Evolutionary conservation across 2,329 filamentous ascomycete genomes (phyloP).

Genomic region (Lojkania enalia): DNA sequence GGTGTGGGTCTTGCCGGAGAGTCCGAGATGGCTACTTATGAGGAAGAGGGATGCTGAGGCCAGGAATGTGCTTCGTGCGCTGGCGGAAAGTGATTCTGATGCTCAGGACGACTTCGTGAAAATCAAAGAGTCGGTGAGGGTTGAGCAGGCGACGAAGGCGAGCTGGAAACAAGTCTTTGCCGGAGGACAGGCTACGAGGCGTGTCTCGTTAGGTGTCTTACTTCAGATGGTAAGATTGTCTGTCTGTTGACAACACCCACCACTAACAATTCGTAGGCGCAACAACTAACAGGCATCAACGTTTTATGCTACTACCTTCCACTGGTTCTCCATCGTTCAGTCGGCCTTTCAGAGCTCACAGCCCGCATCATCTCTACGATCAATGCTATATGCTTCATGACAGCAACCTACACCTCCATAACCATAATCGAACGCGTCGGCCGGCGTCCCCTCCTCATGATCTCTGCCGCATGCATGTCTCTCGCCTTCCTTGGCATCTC

Average conservation of each 20-base stretch:
- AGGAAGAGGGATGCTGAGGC: constrained; percentile 9
- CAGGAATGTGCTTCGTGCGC: neutral
- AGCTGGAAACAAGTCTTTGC: constrained; percentile 25
- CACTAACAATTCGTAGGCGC: neutral
- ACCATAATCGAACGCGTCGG: constrained; percentile 27
- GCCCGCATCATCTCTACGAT: constrained; percentile 10
- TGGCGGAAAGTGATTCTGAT: constrained; percentile 9
- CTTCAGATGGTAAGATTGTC: too few species aligned
- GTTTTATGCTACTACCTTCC: constrained; percentile 16
- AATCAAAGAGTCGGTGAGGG: constrained; percentile 20
- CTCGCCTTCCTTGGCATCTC: constrained; percentile 26
- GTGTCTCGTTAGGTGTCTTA: constrained; percentile 23
- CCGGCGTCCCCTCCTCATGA: constrained; percentile 24
- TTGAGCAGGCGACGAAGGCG: constrained; percentile 24
- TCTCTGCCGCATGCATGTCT: constrained; percentile 20
- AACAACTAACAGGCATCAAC: constrained; percentile 16
- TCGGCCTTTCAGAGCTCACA: constrained; percentile 14
- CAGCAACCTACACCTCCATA: too few species aligned
- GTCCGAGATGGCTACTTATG: constrained; percentile 12
- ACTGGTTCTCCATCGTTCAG: constrained; percentile 8
- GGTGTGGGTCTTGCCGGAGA: constrained; percentile 10
- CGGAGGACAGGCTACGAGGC: constrained; percentile 19
- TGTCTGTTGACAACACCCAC: too few species aligned
- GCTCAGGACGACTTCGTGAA: constrained; percentile 19
- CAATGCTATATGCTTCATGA: too few species aligned